Percentiles rank a stretch among this genome's conserved stretches.
phyloP scores from a whole-genome alignment of 225 moss, liverwort and hornwort genomes.

The Physcomitrium patens region DNA sequence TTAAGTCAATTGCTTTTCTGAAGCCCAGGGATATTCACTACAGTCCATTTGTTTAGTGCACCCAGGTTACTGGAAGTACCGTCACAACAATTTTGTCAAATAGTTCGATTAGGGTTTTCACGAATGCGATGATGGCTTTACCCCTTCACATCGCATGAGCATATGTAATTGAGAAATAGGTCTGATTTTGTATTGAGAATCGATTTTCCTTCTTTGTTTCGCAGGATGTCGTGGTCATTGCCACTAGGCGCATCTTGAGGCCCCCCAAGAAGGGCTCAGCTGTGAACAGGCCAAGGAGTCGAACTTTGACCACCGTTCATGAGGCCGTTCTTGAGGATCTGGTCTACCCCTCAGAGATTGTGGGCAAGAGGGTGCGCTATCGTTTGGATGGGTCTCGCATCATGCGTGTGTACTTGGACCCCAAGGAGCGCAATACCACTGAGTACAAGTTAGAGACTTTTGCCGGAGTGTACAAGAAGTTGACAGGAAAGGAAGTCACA shows the following conservation, averaged over 20 bases:
- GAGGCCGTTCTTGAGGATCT: constrained; percentile 95
- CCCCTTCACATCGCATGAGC: too few relatives aligned
- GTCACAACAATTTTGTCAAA: too few relatives aligned
- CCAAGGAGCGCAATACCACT: constrained; percentile 85
- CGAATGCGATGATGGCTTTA: too few relatives aligned
- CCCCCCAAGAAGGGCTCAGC: constrained; percentile 98
- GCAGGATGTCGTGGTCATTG: constrained; percentile 91
- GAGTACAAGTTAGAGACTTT: constrained; percentile 92
- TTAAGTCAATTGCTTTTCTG: too few relatives aligned
- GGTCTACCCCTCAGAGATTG: constrained; percentile 87
- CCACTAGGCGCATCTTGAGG: constrained; percentile 88
- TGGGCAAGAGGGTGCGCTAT: constrained; percentile 83
- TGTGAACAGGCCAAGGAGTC: constrained; percentile 84
- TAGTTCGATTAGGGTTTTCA: too few relatives aligned
- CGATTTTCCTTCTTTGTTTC: too few relatives aligned
- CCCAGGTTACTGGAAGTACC: too few relatives aligned
- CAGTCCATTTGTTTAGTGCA: too few relatives aligned
- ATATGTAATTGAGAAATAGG: too few relatives aligned
- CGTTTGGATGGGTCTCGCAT: constrained; percentile 91
- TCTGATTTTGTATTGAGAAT: too few relatives aligned
- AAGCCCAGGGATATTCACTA: too few relatives aligned
- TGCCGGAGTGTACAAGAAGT: constrained; percentile 87
- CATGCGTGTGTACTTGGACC: constrained; percentile 87
- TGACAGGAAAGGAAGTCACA: constrained; percentile 94
- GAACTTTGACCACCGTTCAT: constrained; percentile 91